A percentile compares a stretch with the other conserved stretches of the same genome.
phyloP scores from a whole-genome alignment of 805 yeast species.

The Kodamaea lidongshanica region DNA sequence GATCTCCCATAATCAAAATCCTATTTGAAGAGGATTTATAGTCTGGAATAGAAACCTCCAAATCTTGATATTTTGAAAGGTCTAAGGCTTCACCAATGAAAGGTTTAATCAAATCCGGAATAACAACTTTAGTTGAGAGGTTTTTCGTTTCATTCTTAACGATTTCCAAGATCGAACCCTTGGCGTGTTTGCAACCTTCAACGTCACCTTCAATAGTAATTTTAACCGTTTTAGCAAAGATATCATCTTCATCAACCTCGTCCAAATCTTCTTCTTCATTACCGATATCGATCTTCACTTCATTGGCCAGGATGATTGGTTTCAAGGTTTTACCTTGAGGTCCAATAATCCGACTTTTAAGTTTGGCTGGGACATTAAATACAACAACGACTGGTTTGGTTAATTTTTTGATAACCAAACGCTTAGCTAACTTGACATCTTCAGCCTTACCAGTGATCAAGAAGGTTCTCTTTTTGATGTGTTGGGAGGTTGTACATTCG shows the following conservation, averaged over 20 bases:
- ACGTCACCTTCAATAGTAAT: constrained; percentile 76
- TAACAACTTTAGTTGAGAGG: constrained; percentile 44
- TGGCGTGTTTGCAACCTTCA: constrained; percentile 75
- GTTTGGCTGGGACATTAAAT: constrained; percentile 67
- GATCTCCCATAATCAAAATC: constrained; percentile 61
- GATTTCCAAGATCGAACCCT: constrained; percentile 59
- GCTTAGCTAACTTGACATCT: constrained; percentile 62
- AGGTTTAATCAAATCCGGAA: constrained; percentile 40
- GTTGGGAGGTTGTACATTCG: constrained; percentile 76
- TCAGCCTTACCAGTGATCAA: constrained; percentile 70
- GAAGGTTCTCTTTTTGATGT: constrained; percentile 73
- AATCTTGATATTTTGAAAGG: constrained; percentile 16
- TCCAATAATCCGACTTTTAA: constrained; percentile 79
- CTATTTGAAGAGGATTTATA: constrained; percentile 29
- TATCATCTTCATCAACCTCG: constrained; percentile 45
- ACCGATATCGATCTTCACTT: constrained; percentile 67
- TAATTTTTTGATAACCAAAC: constrained; percentile 67
- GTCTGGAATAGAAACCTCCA: constrained; percentile 33
- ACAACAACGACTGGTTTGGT: constrained; percentile 63
- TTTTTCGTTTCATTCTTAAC: constrained; percentile 69
- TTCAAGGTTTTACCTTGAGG: constrained; percentile 76
- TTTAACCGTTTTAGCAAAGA: constrained; percentile 52
- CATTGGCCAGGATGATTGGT: constrained; percentile 66
- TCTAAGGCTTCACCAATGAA: constrained; percentile 33
- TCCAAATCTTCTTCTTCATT: constrained; percentile 17